Conservation (phyloP, 495 filamentous ascomycete species). For the Penicillium canescens region DNA sequence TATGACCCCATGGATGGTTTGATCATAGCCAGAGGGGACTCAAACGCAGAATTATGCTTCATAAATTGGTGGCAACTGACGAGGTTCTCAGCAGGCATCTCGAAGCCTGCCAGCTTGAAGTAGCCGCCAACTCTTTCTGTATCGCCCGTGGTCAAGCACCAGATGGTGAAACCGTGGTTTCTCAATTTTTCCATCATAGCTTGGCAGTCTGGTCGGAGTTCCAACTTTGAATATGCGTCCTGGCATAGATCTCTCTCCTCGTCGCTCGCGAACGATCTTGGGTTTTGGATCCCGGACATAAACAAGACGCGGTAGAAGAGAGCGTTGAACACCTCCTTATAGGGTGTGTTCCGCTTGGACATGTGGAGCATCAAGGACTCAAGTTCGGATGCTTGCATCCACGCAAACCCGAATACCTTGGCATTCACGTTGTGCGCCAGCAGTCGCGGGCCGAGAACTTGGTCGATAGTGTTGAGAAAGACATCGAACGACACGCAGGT, state of each 20-base stretch:
- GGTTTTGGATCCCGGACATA: conserved; percentile 36
- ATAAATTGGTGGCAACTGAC: conserved; percentile 35
- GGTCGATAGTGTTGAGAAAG: conserved; percentile 31
- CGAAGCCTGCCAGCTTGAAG: conserved; percentile 31
- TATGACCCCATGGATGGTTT: too few relatives aligned
- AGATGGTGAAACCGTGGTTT: conserved; percentile 36
- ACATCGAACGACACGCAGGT: conserved; percentile 41
- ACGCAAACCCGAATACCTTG: conserved; percentile 37
- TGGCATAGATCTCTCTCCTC: conserved; percentile 26
- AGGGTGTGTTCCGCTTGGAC: conserved; percentile 33
- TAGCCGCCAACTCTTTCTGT: conserved; percentile 35
- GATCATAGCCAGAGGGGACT: too few relatives aligned
- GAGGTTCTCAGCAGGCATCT: conserved; percentile 43
- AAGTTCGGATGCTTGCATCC: conserved; percentile 40
- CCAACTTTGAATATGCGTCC: conserved; percentile 28
- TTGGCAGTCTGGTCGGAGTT: conserved; percentile 25
- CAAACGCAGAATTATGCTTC: conserved; percentile 32
- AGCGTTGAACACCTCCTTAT: conserved; percentile 29
- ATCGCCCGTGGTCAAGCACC: conserved; percentile 44
- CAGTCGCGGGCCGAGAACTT: conserved; percentile 26
- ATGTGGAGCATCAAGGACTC: conserved; percentile 42
- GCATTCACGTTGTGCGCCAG: conserved; percentile 31
- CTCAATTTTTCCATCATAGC: conserved; percentile 32
- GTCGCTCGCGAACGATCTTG: conserved; percentile 35
- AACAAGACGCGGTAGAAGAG: conserved; percentile 42